Percentiles rank a stretch among this genome's conserved stretches.
phyloP scores from a whole-genome alignment of 2,329 filamentous ascomycete species.

The Neofusicoccum sp. region DNA sequence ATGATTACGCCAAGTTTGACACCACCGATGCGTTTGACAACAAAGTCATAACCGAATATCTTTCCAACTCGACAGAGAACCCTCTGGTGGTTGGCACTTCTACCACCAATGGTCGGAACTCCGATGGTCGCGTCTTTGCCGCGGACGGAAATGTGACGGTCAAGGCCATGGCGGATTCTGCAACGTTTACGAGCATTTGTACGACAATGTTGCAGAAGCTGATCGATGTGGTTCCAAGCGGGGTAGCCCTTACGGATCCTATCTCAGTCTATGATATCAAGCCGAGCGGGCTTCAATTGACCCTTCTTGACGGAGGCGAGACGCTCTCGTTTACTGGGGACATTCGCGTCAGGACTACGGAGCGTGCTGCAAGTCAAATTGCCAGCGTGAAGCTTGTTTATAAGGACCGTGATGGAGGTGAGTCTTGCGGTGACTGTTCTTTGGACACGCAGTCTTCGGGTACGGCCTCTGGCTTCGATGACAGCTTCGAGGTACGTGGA shows the following conservation, averaged over 20 bases:
- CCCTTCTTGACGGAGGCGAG: conserved; percentile 52
- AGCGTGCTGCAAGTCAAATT: conserved; percentile 43
- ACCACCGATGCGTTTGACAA: conserved; percentile 58
- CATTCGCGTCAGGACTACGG: conserved; percentile 60
- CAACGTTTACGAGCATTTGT: conserved; percentile 54
- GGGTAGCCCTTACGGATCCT: conserved; percentile 54
- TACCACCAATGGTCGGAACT: conserved; percentile 49
- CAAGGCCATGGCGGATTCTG: conserved; percentile 47
- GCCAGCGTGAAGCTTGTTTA: conserved; percentile 57
- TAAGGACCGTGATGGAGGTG: conserved; percentile 57
- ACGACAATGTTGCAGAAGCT: conserved; percentile 59
- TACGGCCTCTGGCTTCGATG: conserved; percentile 60
- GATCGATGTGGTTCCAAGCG: conserved; percentile 62
- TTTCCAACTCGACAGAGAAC: conserved; percentile 57
- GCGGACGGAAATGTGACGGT: conserved; percentile 61
- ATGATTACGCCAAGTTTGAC: conserved; percentile 54
- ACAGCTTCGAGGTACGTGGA: conserved; percentile 57
- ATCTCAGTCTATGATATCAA: conserved; percentile 63
- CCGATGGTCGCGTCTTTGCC: conserved; percentile 60
- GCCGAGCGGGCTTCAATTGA: conserved; percentile 60
- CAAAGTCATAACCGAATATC: conserved; percentile 60
- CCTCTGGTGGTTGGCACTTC: conserved; percentile 59
- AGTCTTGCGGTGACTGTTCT: conserved; percentile 52
- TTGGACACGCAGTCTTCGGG: conserved; percentile 53
- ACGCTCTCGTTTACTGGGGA: conserved; percentile 56